Conservation (phyloP, 176 grass and related monocot genomes). For the Cenchrus purpureus region DNA sequence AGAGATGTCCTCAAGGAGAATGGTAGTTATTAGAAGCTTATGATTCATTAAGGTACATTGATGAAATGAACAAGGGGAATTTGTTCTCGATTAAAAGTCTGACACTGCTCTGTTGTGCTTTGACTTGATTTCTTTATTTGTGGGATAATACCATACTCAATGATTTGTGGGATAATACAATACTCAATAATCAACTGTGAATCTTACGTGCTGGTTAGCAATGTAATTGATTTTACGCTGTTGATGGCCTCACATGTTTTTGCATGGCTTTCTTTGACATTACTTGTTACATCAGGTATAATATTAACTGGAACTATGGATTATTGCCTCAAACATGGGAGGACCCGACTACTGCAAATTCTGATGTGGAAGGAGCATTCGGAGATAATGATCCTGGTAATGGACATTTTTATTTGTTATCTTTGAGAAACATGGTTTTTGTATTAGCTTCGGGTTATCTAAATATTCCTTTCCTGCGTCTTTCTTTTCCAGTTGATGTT, state of each 20-base stretch:
- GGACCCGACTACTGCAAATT: slow-evolving; percentile 81
- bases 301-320: slow-evolving; percentile 97
- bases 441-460: not conserved
- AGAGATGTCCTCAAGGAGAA: not conserved
- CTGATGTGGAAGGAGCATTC: slow-evolving; percentile 89
- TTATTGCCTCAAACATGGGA: slow-evolving; percentile 98
- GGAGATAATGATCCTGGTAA: slow-evolving; percentile 98
- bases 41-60: not conserved
- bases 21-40: slow-evolving; percentile 16
- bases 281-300: slow-evolving; percentile 55
- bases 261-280: slow-evolving; percentile 16
- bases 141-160: not conserved
- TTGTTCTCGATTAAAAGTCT: not conserved
- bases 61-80: not conserved
- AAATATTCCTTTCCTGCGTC: slow-evolving; percentile 13
- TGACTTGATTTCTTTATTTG: not conserved
- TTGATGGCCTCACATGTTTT: not conserved
- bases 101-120: not conserved
- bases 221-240: not conserved
- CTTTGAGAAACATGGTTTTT: slow-evolving; percentile 21
- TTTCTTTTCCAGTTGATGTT: slow-evolving; percentile 83
- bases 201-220: not conserved
- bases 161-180: not conserved
- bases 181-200: not conserved
- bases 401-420: slow-evolving; percentile 19